Percentiles rank a stretch among this genome's conserved stretches.
phyloP scores from a whole-genome alignment of 192 early-diverging fungal genomes.

The Coemansia sp. region DNA sequence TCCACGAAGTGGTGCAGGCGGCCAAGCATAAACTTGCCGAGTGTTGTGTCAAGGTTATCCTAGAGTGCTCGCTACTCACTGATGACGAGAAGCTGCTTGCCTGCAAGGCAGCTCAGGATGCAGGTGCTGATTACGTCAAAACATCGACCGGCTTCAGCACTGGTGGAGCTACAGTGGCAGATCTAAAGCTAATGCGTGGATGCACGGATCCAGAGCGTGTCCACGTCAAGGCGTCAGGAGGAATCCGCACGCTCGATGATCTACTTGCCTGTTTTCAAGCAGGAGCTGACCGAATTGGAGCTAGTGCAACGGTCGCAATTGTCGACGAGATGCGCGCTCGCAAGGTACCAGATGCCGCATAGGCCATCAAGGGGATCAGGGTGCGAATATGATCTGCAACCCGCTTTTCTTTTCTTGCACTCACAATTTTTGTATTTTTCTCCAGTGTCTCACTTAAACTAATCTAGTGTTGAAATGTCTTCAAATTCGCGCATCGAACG shows the following conservation, averaged over 20 bases:
- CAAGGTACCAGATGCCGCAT: conserved; percentile 7
- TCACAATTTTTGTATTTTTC: background rate
- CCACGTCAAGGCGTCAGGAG: conserved; percentile 61
- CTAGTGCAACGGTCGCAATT: conserved; percentile 55
- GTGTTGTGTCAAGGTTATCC: conserved; percentile 59
- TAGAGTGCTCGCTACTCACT: conserved; percentile 59
- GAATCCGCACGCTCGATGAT: conserved; percentile 57
- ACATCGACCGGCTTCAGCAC: conserved; percentile 61
- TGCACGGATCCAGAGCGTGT: conserved; percentile 34
- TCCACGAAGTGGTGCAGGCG: conserved; percentile 32
- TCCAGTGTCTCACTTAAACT: background rate
- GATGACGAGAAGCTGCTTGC: conserved; percentile 55
- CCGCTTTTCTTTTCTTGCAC: background rate
- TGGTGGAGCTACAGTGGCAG: conserved; percentile 53
- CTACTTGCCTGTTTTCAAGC: conserved; percentile 54
- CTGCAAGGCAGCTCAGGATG: conserved; percentile 41
- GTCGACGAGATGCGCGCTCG: conserved; percentile 52
- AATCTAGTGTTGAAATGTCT: conserved; percentile 12
- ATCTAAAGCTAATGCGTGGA: conserved; percentile 55
- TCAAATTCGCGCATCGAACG: conserved; percentile 47
- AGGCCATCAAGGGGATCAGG: background rate
- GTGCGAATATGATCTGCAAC: background rate
- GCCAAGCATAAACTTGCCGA: conserved; percentile 42
- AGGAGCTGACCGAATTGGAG: conserved; percentile 59
- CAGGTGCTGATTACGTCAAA: conserved; percentile 63